Conservation (phyloP, 31 red algal genomes). For the Endocladia muricata region DNA sequence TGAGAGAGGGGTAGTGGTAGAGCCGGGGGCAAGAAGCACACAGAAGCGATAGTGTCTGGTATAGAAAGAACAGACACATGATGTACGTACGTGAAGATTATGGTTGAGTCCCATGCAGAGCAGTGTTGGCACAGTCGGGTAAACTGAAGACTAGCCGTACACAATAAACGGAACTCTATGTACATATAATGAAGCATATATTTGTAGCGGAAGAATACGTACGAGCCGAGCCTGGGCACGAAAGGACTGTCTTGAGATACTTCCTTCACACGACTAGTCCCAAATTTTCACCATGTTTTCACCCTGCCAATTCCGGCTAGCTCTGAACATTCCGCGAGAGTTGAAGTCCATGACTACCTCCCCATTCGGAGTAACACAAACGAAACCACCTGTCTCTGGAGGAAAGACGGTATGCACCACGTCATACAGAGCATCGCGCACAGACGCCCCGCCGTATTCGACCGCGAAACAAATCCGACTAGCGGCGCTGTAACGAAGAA, state of each 20-base stretch:
- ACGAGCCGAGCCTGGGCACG: too few species aligned
- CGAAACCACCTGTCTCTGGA: constrained; percentile 57
- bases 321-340: constrained; percentile 64
- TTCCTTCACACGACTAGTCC: constrained; percentile 53
- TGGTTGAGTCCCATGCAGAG: too few species aligned
- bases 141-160: too few species aligned
- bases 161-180: too few species aligned
- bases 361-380: constrained; percentile 51
- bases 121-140: too few species aligned
- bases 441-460: constrained; percentile 49
- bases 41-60: too few species aligned
- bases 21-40: too few species aligned
- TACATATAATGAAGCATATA: too few species aligned
- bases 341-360: constrained; percentile 71
- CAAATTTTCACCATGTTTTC: constrained; percentile 46
- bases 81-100: too few species aligned
- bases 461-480: constrained; percentile 32
- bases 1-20: background rate
- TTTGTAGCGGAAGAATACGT: too few species aligned
- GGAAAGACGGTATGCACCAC: constrained; percentile 48
- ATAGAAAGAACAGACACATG: too few species aligned
- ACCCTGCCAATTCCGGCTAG: constrained; percentile 56
- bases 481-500: constrained; percentile 55
- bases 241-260: too few species aligned
- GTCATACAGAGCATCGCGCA: constrained; percentile 46